Conservation (phyloP, 1,139 yeast genomes). For the Candida sojae region DNA sequence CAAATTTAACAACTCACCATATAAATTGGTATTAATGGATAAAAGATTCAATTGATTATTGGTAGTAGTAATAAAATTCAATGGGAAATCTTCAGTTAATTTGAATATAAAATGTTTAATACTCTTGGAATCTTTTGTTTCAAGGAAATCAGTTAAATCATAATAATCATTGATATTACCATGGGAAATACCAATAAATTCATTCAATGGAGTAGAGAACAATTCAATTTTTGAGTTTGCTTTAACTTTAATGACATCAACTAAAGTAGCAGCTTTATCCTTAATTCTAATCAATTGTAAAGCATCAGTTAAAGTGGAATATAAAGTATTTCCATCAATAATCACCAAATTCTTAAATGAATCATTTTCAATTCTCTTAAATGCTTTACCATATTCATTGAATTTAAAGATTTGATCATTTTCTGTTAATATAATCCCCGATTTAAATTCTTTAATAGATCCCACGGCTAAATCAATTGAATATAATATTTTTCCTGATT, state of each 20-base stretch:
- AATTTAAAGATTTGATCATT: conserved; percentile 20
- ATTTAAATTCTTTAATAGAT: conserved; percentile 20
- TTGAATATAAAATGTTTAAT: conserved; percentile 16
- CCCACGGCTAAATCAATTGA: conserved; percentile 10
- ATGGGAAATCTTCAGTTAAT: conserved; percentile 7
- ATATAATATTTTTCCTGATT: conserved; percentile 9
- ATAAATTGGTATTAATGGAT: conserved; percentile 8
- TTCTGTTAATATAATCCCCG: conserved; percentile 20
- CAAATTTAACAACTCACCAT: conserved; percentile 15
- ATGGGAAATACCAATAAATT: conserved; percentile 14
- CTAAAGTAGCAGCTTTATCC: conserved; percentile 7
- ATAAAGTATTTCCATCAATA: conserved; percentile 15
- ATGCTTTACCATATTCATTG: conserved; percentile 7
- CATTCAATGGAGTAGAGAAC: conserved; percentile 20
- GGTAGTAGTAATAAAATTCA: conserved; percentile 12
- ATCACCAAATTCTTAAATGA: conserved; percentile 13
- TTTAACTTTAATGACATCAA: conserved; percentile 7
- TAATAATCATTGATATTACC: conserved; percentile 18
- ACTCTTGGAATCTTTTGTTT: conserved; percentile 20
- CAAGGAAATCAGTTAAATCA: conserved; percentile 32
- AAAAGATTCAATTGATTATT: conserved; percentile 12
- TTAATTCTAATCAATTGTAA: conserved; percentile 10
- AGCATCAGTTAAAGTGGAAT: conserved; percentile 7
- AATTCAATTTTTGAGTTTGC: conserved; percentile 10
- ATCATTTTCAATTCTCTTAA: conserved; percentile 14